phyloP scores from a whole-genome alignment of 805 yeast genomes.

The Zygosaccharomyces rouxii region DNA sequence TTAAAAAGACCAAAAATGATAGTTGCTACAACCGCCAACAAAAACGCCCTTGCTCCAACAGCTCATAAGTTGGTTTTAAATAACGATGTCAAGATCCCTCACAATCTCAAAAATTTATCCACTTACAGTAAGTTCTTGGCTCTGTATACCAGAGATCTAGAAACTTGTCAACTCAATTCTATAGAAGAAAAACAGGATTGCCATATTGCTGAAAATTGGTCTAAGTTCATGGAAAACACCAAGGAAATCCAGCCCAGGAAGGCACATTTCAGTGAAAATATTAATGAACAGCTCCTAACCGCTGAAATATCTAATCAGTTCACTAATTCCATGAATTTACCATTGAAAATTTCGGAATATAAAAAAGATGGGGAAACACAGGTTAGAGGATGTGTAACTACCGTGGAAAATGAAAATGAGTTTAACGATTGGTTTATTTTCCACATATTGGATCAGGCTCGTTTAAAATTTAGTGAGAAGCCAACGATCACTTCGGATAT shows the following conservation, averaged over 20 bases:
- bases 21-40: constrained; percentile 10
- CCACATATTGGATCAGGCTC: constrained; percentile 37
- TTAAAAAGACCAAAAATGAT: constrained; percentile 12
- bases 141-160: constrained; percentile 34
- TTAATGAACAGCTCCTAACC: constrained; percentile 22
- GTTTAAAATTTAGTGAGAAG: constrained; percentile 24
- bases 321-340: constrained; percentile 17
- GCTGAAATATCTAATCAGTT: constrained; percentile 18
- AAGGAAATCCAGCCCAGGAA: constrained; percentile 6
- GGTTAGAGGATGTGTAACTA: constrained; percentile 39
- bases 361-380: constrained; percentile 30
- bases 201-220: constrained; percentile 32
- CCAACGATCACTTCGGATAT: constrained; percentile 11
- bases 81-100: constrained; percentile 21
- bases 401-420: constrained; percentile 30
- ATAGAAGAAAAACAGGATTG: constrained; percentile 35
- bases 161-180: constrained; percentile 19
- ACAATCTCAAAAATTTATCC: constrained; percentile 28
- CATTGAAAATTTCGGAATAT: constrained; percentile 35
- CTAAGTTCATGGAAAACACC: constrained; percentile 12
- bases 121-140: constrained; percentile 40
- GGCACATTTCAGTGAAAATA: constrained; percentile 9
- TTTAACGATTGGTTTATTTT: constrained; percentile 38
- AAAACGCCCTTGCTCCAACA: background rate
- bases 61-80: constrained; percentile 2